Evolutionary conservation across 768 basidiomycete genomes (phyloP).

Genomic region (Chalciporus pseudorubinellus): DNA sequence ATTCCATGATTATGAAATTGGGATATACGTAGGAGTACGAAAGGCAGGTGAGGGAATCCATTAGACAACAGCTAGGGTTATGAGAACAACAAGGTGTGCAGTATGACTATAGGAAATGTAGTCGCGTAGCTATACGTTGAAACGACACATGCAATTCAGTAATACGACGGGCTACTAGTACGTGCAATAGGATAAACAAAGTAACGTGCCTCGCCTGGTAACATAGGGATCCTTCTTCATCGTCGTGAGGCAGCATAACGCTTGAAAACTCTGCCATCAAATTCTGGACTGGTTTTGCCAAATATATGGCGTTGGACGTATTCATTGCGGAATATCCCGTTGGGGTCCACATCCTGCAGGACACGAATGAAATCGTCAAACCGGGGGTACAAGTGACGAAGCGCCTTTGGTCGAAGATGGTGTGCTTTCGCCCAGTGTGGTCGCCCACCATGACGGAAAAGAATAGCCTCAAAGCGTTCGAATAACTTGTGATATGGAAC

Average conservation of each 20-base stretch:
- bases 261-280: conserved; percentile 49
- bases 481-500: conserved; percentile 83
- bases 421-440: conserved; percentile 99
- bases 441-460: conserved; percentile 67
- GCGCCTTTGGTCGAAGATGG: conserved; percentile 56
- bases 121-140: conserved; percentile 8
- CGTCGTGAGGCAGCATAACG: conserved; percentile 11
- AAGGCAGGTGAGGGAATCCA: conserved; percentile 75
- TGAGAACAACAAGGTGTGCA: conserved; percentile 29
- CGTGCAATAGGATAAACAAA: conserved; percentile 5
- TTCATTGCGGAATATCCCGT: conserved; percentile 79
- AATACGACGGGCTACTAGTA: conserved; percentile 7
- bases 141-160: not conserved
- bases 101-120: conserved; percentile 18
- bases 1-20: conserved; percentile 1
- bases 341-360: conserved; percentile 67
- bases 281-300: conserved; percentile 46
- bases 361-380: conserved; percentile 77
- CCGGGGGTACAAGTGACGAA: conserved; percentile 72
- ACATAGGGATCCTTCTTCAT: conserved; percentile 5
- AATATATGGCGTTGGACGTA: conserved; percentile 88
- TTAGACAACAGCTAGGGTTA: conserved; percentile 82
- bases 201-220: conserved; percentile 2
- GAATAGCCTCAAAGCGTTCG: conserved; percentile 67
- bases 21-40: conserved; percentile 69